These are phyloP conservation scores for Peterozyma xylosa DNA, from an alignment of 805 yeast species.

Conservation along the genomic window DNA sequence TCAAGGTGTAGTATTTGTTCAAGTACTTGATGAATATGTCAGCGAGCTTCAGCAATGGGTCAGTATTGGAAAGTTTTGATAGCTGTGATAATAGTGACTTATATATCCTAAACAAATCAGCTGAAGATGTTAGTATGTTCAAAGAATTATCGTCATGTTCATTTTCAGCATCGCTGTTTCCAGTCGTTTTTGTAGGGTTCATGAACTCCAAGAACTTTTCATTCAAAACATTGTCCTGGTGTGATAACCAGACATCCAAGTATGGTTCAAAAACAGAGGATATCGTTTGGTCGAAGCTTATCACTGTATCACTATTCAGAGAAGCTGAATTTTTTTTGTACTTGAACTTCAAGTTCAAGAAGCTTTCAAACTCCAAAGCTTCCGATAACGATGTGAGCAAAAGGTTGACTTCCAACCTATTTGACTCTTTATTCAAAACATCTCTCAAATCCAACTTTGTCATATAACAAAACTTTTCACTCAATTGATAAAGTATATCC, in stretches of 20 bases:
- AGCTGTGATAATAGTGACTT: constrained; percentile 68
- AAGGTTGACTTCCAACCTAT: constrained; percentile 49
- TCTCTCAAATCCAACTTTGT: constrained; percentile 62
- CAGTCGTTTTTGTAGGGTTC: constrained; percentile 44
- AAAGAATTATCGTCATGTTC: constrained; percentile 37
- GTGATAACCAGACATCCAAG: constrained; percentile 75
- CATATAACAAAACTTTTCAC: constrained; percentile 54
- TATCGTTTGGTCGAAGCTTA: constrained; percentile 31
- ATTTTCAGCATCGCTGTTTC: constrained; percentile 26
- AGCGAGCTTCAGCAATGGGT: constrained; percentile 41
- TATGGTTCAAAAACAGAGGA: constrained; percentile 81
- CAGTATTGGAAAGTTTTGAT: constrained; percentile 47
- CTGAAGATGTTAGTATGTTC: constrained; percentile 76
- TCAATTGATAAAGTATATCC: constrained; percentile 58
- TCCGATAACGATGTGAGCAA: constrained; percentile 64
- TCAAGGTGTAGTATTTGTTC: constrained; percentile 44
- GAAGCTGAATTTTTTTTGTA: constrained; percentile 21
- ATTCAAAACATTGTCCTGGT: constrained; percentile 64
- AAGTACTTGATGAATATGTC: constrained; percentile 62
- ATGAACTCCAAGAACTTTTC: constrained; percentile 59
- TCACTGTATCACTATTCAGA: constrained; percentile 12
- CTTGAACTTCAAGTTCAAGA: constrained; percentile 55
- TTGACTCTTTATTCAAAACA: constrained; percentile 35
- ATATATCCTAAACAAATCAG: constrained; percentile 76
- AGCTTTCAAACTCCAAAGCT: constrained; percentile 79